Base-by-base conservation (phyloP, 805 yeast genomes). In the Cyberlindnera americana region DNA sequence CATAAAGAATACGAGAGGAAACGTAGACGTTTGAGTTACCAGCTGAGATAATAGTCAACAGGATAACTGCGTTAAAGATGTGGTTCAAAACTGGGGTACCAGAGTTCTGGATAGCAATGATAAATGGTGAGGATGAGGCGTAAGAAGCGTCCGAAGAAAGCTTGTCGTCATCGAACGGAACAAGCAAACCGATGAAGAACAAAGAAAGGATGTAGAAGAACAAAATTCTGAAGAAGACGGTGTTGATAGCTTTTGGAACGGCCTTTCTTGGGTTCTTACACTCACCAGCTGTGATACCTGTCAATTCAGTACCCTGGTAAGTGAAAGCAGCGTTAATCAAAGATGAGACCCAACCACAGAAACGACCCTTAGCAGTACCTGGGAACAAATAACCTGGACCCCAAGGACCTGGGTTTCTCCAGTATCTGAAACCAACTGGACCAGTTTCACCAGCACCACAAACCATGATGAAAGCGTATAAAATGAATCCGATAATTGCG, bases 381-480 rank as follows among this genome's bases (percentile, higher is more conserved):
- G 56, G 46, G 11, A 78, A 77, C 25, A 73, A 60, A 26, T 73
- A 70, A 37, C 86, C 87, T 34, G 75, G 77, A 33, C 86, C 84
- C 78, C 83, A 78, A 10, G 87, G 74, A 48, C 88, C 88, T 12
- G 89, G 88, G 54, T 83, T 60, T 64, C 86, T 75, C 91, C 90
- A 83, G 61, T 83, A 83, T 59, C 87, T 72, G 70, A 83, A 83
- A 12, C 90, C 90, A 28, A 83, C 73, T 8, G 88, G 83, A 15
- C 88, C 88, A 2, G 75, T 69, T 19, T 55, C 52, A 53, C 85
- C 84, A 12, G 82, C 88, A 64, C 88, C 89, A 60, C 85, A 78
- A 18, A 81, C 87, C 80, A 82, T 81, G 60, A 77, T 70, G 39
- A 82, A 62, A 23, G 80, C 78, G 53, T 81, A 81, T 29, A 83